Evolutionary conservation across 768 basidiomycete species (phyloP).

Genomic region (Porphyrellus cyaneotinctus): DNA sequence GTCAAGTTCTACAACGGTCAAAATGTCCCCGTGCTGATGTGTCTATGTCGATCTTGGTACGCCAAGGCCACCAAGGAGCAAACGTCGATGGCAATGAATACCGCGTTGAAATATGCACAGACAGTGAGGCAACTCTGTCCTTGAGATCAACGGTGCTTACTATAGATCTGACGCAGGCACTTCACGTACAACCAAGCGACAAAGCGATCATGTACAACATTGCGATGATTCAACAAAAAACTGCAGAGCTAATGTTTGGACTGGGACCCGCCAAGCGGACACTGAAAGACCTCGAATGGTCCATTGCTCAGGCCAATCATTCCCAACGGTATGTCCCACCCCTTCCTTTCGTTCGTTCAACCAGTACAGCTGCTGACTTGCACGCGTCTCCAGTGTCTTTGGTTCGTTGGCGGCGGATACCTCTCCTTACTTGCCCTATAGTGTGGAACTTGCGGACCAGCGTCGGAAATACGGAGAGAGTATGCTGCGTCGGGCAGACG

Average conservation of each 20-base stretch:
- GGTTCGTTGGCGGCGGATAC: constrained; percentile 75
- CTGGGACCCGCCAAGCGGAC: constrained; percentile 72
- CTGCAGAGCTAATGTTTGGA: constrained; percentile 82
- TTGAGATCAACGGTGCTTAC: not conserved
- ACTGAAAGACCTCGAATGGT: constrained; percentile 71
- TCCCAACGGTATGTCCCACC: constrained; percentile 71
- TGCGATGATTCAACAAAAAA: constrained; percentile 97
- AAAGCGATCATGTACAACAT: constrained; percentile 93
- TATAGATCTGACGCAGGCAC: constrained; percentile 50
- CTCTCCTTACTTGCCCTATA: constrained; percentile 72
- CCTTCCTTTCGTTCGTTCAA: not conserved
- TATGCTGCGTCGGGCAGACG: constrained; percentile 77
- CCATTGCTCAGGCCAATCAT: constrained; percentile 75
- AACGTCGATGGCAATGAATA: constrained; percentile 74
- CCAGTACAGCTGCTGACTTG: not conserved
- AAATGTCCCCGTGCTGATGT: constrained; percentile 73
- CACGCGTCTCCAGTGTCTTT: constrained; percentile 57
- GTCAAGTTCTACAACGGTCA: constrained; percentile 70
- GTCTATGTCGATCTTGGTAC: constrained; percentile 91
- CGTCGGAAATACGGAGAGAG: constrained; percentile 86
- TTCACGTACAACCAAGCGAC: constrained; percentile 80
- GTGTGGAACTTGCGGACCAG: constrained; percentile 81
- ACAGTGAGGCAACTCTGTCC: constrained; percentile 42
- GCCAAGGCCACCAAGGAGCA: constrained; percentile 90
- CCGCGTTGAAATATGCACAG: constrained; percentile 81